phyloP scores from a whole-genome alignment of 2,329 filamentous ascomycete genomes.

The Colletotrichum tropicicola region DNA sequence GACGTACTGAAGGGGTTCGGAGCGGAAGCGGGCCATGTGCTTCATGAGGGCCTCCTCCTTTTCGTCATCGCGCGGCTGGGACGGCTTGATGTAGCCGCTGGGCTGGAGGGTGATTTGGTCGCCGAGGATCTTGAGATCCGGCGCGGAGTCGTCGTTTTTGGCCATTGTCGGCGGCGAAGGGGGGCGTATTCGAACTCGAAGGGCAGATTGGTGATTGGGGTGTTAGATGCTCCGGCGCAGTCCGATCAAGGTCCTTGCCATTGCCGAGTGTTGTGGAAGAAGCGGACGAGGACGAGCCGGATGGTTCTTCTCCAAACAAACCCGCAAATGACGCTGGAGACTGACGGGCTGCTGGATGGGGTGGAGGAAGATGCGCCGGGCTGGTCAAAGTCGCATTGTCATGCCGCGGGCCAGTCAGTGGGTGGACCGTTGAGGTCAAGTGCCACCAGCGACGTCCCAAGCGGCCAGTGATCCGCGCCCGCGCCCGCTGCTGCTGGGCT shows the following conservation, averaged over 20 bases:
- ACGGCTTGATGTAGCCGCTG: constrained; percentile 70
- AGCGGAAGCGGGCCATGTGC: constrained; percentile 87
- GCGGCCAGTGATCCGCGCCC: background rate
- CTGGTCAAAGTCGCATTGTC: constrained; percentile 21
- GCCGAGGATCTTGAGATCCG: constrained; percentile 81
- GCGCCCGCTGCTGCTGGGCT: background rate
- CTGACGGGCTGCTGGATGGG: constrained; percentile 5
- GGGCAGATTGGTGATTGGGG: background rate
- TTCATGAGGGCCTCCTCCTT: constrained; percentile 78
- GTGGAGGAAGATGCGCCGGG: background rate
- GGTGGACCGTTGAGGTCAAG: constrained; percentile 17
- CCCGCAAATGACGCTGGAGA: constrained; percentile 14
- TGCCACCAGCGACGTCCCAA: background rate
- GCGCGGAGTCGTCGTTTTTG: constrained; percentile 57
- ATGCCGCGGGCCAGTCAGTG: background rate
- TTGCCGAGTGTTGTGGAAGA: constrained; percentile 9
- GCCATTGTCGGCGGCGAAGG: constrained; percentile 43
- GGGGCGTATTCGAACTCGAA: background rate
- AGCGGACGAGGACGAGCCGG: background rate
- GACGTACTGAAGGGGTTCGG: constrained; percentile 67
- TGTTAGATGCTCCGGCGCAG: constrained; percentile 4
- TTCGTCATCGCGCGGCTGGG: constrained; percentile 51
- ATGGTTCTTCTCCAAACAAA: background rate
- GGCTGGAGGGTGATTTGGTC: constrained; percentile 80
- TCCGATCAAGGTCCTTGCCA: constrained; percentile 23